Percentiles rank a stretch among this genome's conserved stretches.
Conservation (phyloP, 164 flowering plant species). For the Amborella trichopoda region DNA sequence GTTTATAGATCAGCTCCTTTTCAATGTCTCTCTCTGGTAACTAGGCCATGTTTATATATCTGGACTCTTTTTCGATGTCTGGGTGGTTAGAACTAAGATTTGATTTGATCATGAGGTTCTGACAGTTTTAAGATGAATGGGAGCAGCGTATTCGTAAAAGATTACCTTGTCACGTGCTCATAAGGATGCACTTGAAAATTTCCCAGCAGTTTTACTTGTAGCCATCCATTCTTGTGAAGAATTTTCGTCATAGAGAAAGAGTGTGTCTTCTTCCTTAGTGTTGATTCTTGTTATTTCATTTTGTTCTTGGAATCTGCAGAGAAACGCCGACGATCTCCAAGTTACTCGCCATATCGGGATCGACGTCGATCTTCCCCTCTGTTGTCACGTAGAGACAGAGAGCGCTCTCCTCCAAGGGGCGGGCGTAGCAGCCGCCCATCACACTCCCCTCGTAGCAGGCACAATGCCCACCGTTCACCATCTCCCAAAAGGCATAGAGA, state of each 20-base stretch:
- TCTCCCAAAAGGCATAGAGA: conserved; percentile 27
- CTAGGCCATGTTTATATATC: not conserved
- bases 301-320: conserved; percentile 15
- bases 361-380: too few species aligned
- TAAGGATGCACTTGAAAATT: not conserved
- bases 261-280: not conserved
- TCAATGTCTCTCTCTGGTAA: not conserved
- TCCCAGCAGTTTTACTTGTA: not conserved
- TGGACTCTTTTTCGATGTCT: not conserved
- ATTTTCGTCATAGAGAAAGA: too few species aligned
- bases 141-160: not conserved
- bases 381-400: conserved; percentile 24
- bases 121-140: not conserved
- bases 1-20: not conserved
- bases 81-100: not conserved
- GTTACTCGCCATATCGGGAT: conserved; percentile 36
- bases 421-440: conserved; percentile 34
- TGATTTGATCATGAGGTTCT: not conserved
- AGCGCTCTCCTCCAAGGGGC: conserved; percentile 18
- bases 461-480: conserved; percentile 16
- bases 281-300: not conserved
- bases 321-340: conserved; percentile 29
- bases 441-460: conserved; percentile 30
- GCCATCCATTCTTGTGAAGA: not conserved
- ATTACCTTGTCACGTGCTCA: not conserved